Percentiles rank a stretch among this genome's conserved stretches.
Conservation (phyloP, 2,329 filamentous ascomycete species). For the Sporothrix pseudoabietina region DNA sequence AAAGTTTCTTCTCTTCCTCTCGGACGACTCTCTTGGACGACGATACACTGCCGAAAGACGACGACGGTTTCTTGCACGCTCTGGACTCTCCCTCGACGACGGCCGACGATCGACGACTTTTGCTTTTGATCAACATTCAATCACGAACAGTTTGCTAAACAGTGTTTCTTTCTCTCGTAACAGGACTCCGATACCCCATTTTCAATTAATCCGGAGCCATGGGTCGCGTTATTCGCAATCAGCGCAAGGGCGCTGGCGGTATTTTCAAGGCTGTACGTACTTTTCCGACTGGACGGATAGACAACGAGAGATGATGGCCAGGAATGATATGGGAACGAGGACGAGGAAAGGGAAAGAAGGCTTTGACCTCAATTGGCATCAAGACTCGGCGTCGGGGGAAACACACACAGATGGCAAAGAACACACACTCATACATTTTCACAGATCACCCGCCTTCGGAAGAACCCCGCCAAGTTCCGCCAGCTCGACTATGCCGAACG, state of each 20-base stretch:
- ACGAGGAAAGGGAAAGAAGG: background rate
- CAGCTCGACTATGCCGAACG: slow-evolving; percentile 94
- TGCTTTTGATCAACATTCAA: background rate
- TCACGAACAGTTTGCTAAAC: slow-evolving; percentile 16
- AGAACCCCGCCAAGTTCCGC: slow-evolving; percentile 90
- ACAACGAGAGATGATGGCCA: background rate
- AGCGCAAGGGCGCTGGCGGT: slow-evolving; percentile 62
- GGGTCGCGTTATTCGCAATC: slow-evolving; percentile 59
- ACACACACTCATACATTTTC: slow-evolving; percentile 22
- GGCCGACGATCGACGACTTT: slow-evolving; percentile 13
- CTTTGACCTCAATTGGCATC: too few relatives aligned
- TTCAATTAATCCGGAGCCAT: slow-evolving; percentile 32
- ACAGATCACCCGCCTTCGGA: slow-evolving; percentile 87
- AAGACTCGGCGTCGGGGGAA: background rate
- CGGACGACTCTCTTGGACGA: background rate
- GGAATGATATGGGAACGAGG: background rate
- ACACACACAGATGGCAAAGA: background rate
- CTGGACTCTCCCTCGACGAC: slow-evolving; percentile 15
- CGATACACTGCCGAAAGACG: slow-evolving; percentile 1
- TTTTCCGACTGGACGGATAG: background rate
- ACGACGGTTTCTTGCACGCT: slow-evolving; percentile 22
- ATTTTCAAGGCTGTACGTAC: slow-evolving; percentile 52
- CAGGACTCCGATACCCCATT: slow-evolving; percentile 30
- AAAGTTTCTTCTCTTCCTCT: background rate
- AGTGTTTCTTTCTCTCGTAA: background rate